Conservation (phyloP, 164 flowering plant species). For the Paratinospora sagittata region DNA sequence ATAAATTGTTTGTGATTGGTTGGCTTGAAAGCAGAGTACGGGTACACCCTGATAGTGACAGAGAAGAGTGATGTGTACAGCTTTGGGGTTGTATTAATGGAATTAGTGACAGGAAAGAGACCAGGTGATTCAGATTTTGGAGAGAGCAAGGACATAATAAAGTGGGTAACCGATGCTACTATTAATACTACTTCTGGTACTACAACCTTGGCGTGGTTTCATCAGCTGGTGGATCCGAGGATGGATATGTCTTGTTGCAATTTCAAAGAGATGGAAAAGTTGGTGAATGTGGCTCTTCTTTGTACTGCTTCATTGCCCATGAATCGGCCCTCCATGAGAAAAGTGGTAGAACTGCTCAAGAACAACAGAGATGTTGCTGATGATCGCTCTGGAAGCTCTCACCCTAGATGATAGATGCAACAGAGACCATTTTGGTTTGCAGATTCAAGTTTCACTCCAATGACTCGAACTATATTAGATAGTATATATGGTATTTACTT, state of each 20-base stretch:
- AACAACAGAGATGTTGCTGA: constrained; percentile 15
- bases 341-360: constrained; percentile 58
- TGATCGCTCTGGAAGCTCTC: no score
- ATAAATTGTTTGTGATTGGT: no score
- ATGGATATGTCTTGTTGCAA: constrained; percentile 27
- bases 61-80: no score
- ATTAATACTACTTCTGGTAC: no score
- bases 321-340: constrained; percentile 70
- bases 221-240: constrained; percentile 38
- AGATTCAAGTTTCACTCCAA: no score
- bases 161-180: constrained; percentile 52
- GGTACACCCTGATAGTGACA: constrained; percentile 46
- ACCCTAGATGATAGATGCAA: no score
- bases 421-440: no score
- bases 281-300: constrained; percentile 50
- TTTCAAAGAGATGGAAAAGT: constrained; percentile 39
- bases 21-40: constrained; percentile 46
- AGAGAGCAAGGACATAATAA: constrained; percentile 53
- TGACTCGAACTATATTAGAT: no score
- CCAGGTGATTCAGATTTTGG: constrained; percentile 48
- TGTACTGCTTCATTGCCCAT: constrained; percentile 56
- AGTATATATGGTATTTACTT: no score
- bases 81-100: constrained; percentile 55
- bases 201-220: no score
- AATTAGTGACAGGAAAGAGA: constrained; percentile 50